Evolutionary conservation across 2,329 filamentous ascomycete genomes (phyloP).

Genomic region (Colletotrichum lini): DNA sequence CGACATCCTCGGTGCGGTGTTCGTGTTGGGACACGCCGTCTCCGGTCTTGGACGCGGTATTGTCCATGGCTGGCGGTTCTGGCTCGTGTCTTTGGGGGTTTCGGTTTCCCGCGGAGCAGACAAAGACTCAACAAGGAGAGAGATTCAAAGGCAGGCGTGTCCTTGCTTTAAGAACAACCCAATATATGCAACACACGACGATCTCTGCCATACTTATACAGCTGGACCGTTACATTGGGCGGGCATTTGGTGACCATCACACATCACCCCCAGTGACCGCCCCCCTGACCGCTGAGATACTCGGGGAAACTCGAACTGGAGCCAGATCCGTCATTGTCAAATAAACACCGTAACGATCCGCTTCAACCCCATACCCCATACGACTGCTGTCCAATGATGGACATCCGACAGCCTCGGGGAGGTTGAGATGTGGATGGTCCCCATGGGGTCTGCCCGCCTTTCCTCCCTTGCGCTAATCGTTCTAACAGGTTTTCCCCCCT

Average conservation of each 20-base stretch:
- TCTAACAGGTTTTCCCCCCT: conserved; percentile 8
- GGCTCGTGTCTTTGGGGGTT: neutral
- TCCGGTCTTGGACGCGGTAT: conserved; percentile 21
- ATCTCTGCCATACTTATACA: conserved; percentile 31
- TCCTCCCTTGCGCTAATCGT: neutral
- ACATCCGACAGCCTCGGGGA: neutral
- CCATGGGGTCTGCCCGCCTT: conserved; percentile 5
- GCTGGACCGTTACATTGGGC: neutral
- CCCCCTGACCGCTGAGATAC: neutral
- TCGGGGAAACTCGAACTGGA: conserved; percentile 6
- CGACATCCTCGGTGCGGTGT: conserved; percentile 30
- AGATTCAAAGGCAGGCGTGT: neutral
- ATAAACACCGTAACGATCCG: neutral
- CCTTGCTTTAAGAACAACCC: neutral
- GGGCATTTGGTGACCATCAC: conserved; percentile 1
- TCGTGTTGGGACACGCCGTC: conserved; percentile 34
- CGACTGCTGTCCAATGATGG: conserved; percentile 4
- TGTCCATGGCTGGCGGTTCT: conserved; percentile 9
- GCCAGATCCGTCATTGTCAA: conserved; percentile 20
- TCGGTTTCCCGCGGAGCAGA: neutral
- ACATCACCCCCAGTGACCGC: no score
- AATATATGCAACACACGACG: neutral
- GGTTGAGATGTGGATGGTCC: neutral
- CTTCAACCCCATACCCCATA: conserved; percentile 9
- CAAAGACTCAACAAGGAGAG: neutral